Conservation (phyloP, 768 basidiomycete genomes). For the Holtermanniella nyarrowii region DNA sequence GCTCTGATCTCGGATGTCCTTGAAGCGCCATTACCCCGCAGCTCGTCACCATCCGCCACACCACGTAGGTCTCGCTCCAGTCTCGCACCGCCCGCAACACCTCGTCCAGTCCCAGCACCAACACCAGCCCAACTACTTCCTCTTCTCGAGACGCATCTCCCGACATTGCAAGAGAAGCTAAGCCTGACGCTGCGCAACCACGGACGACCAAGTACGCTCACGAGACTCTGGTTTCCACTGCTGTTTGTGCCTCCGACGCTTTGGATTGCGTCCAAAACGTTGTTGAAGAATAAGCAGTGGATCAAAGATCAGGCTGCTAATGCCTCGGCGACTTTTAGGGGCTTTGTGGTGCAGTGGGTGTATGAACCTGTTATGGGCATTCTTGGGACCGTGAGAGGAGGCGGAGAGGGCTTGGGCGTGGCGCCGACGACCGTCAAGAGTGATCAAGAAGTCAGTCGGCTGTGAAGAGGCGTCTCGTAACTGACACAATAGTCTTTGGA, state of each 20-base stretch:
- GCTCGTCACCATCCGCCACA: constrained; percentile 10
- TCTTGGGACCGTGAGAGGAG: constrained; percentile 68
- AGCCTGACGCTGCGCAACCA: constrained; percentile 44
- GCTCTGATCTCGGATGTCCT: constrained; percentile 23
- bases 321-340: constrained; percentile 54
- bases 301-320: constrained; percentile 53
- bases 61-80: constrained; percentile 13
- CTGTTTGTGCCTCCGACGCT: constrained; percentile 63
- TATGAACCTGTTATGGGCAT: constrained; percentile 76
- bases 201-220: constrained; percentile 56
- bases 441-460: constrained; percentile 60
- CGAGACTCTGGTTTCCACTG: constrained; percentile 70
- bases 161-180: constrained; percentile 28
- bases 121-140: constrained; percentile 18
- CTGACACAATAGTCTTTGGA: constrained; percentile 59
- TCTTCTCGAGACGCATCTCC: constrained; percentile 35
- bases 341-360: constrained; percentile 74
- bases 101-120: constrained; percentile 12
- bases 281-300: constrained; percentile 55
- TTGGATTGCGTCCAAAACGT: constrained; percentile 47
- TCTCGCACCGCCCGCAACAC: constrained; percentile 6
- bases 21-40: constrained; percentile 24
- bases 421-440: constrained; percentile 70
- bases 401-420: constrained; percentile 61
- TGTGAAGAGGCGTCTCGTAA: not conserved